Base-by-base conservation (phyloP, 345 rosid genomes). In the Camelina neglecta region DNA sequence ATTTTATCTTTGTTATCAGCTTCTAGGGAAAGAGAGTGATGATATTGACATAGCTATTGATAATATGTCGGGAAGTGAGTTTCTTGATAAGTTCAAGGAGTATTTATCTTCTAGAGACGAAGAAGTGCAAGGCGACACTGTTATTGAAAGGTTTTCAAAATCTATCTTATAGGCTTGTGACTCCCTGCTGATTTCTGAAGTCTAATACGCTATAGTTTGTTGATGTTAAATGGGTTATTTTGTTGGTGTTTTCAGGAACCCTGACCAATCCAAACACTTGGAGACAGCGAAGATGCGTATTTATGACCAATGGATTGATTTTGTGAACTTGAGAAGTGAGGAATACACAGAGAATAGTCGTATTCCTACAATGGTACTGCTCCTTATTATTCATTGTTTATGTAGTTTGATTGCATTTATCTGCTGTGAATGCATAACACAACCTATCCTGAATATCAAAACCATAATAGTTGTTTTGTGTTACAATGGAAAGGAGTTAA, bases 21-120 rank as follows among this genome's bases (percentile, higher is more conserved):
- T 95, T 64, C 85, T 92, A 10, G 97, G 99, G 4, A 92, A 88
- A 84, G 97, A 89, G 0, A 86, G 96, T 69, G 88, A 84, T 68
- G 99, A 94, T 75, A 94, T 94, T 26, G 99, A 94, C 69, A 89
- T 94, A 51, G 96, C 98, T 6, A 84, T 92, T 44, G 93, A 94
- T 66, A 80, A 92, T 73, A 88, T 94, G 97, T 58, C 85, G 24
- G 99, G 99, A 4, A 89, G 92, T 82, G 88, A 79, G 38, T 92
- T 94, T 72, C 90, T 84, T 55, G 86, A 88, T 59, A 94, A 90
- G 83, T 92, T 94, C 36, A 76, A 76, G 23, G 91, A 84, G 4
- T 92, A 89, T 77, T 76, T 94, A 73, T 79, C 83, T 9, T 81
- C 89, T 45, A 81, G 81, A 15, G 93, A 88, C 3, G 96, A 90